Evolutionary conservation across 345 rosid species (phyloP), one percentile per base, ranked within the genome.

Genomic region (Eucalyptus sp.): DNA sequence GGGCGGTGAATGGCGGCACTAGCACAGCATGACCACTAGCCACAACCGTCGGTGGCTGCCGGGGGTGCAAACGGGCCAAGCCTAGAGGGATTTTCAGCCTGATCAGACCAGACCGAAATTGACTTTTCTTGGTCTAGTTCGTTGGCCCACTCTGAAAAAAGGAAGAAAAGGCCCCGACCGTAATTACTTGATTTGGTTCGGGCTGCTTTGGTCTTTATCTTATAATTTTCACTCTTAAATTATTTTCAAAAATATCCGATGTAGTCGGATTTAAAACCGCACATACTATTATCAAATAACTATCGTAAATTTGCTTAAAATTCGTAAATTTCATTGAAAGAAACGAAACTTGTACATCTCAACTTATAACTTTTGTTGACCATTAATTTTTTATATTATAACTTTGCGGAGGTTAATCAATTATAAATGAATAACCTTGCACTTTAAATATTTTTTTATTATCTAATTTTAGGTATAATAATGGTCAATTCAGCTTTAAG

Each of bases 1-100:
- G 6, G 0, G 48, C 1, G 5, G 48, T 76, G 15, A 76, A 20
- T 6, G 48, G 48, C 1, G 83, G 83, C 8, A 41, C 27, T 0
- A 10, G 14, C 83, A 20, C 4, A 10, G 27, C 27, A 2, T 20
- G 15, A 37, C 83, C 83, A 76, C 27, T 0, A 37, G 46, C 83
- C 12, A 13, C 0, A 0, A 6, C 2, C 48, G 15, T 2, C 1
- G 5, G 15, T 12, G 48, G 48, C 12, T 24, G 22, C 43, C 27
- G 5, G 5, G 80, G 46, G 8, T 37, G 27, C 14, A 37, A 76
- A 76, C 2, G 3, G 83, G 83, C 48, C 83, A 37, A 76, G 27
- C 5, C 46, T 71, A 37, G 25, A 37, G 48, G 83, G 8, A 33
- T 68, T 68, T 68, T 18, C 0, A 8, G 83, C 27, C 15, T 37